phyloP scores from a whole-genome alignment of 2,329 filamentous ascomycete species.

The Stachybotrys elegans region DNA sequence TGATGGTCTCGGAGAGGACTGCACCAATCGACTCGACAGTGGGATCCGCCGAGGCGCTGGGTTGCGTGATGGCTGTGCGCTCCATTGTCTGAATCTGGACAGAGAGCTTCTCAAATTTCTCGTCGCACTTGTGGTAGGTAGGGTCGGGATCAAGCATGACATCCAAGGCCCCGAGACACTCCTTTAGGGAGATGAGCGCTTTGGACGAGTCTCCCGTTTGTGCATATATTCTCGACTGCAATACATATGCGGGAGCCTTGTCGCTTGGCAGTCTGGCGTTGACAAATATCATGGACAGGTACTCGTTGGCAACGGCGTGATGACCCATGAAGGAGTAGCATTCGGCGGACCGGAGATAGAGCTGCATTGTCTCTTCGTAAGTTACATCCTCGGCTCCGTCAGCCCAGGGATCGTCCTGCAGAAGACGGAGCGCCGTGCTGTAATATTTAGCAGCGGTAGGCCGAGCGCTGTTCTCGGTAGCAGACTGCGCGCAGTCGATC shows the following conservation, averaged over 20 bases:
- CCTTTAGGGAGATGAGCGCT: conserved; percentile 65
- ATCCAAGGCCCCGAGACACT: conserved; percentile 65
- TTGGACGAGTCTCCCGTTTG: conserved; percentile 66
- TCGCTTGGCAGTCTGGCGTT: conserved; percentile 69
- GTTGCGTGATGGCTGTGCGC: conserved; percentile 37
- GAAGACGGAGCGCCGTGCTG: conserved; percentile 66
- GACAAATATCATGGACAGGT: conserved; percentile 66
- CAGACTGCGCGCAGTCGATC: conserved; percentile 71
- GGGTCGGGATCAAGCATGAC: conserved; percentile 61
- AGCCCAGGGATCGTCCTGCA: conserved; percentile 76
- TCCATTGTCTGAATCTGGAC: conserved; percentile 55
- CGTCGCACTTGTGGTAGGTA: conserved; percentile 72
- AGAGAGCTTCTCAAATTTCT: conserved; percentile 62
- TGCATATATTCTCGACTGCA: conserved; percentile 74
- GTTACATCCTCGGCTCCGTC: conserved; percentile 65
- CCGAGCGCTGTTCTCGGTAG: conserved; percentile 76
- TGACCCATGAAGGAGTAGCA: conserved; percentile 77
- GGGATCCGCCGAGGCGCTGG: conserved; percentile 40
- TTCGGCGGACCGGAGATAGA: conserved; percentile 76
- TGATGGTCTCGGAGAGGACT: conserved; percentile 64
- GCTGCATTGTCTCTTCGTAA: conserved; percentile 79
- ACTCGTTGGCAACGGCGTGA: conserved; percentile 57
- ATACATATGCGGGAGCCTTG: conserved; percentile 77
- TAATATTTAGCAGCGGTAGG: conserved; percentile 81
- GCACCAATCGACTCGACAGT: conserved; percentile 60